These are phyloP conservation scores for Coniochaeta sp. DNA, from an alignment of 2,329 filamentous ascomycete species.

Conservation along the genomic window DNA sequence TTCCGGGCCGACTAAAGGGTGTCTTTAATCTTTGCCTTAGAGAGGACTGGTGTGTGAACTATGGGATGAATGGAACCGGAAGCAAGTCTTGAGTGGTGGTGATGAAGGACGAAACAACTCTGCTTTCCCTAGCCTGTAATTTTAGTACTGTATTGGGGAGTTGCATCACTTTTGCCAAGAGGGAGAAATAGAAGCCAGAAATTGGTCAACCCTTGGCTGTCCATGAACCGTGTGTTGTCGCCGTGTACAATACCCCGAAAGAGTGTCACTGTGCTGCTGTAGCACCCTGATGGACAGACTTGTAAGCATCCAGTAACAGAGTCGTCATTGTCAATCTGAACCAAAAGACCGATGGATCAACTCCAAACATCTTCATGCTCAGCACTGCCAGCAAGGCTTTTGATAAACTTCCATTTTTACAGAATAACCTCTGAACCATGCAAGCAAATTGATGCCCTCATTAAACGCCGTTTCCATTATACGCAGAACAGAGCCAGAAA, in stretches of 20 bases:
- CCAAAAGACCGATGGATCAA: no score
- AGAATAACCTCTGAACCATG: background rate
- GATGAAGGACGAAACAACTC: conserved; percentile 1
- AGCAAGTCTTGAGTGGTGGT: background rate
- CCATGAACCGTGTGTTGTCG: background rate
- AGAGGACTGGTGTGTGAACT: background rate
- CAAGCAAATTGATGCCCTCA: background rate
- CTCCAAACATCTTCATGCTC: no score
- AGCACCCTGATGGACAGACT: no score
- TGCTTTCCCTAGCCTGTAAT: conserved; percentile 11
- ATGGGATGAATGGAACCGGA: background rate
- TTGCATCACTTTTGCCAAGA: conserved; percentile 10
- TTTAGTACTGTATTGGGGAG: conserved; percentile 9
- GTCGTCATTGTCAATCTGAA: background rate
- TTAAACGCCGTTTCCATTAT: background rate
- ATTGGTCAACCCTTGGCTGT: background rate
- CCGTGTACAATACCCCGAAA: no score
- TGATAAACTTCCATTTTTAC: conserved; percentile 8
- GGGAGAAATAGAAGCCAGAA: conserved; percentile 1
- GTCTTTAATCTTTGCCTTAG: background rate
- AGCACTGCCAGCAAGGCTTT: background rate
- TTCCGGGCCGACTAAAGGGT: conserved; percentile 18
- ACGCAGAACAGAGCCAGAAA: conserved; percentile 2
- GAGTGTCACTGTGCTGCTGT: no score
- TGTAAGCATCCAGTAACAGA: no score